phyloP scores from a whole-genome alignment of 164 flowering plant genomes.

The Aristolochia contorta region DNA sequence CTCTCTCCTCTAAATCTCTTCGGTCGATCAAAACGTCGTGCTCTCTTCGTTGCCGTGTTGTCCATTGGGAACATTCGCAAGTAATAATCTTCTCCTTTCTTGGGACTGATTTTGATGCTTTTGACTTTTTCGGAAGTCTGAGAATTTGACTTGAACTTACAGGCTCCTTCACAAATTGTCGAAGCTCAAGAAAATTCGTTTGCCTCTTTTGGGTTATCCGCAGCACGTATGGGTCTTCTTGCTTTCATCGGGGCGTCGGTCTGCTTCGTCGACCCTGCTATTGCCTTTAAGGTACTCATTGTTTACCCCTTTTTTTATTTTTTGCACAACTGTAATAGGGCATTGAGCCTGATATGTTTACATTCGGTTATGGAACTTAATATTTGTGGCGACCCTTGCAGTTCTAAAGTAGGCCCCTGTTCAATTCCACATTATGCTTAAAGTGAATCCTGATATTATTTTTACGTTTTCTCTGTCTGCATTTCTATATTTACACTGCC shows the following conservation, averaged over 20 bases:
- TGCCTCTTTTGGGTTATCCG: conserved; percentile 24
- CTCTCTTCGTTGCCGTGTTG: conserved; percentile 5
- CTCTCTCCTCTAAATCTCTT: conserved; percentile 10
- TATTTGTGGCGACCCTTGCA: no score
- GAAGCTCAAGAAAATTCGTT: conserved; percentile 7
- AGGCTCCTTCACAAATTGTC: background rate
- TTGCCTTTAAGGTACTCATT: conserved; percentile 61
- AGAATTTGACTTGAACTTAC: no score
- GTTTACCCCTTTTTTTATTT: no score
- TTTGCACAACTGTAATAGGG: no score
- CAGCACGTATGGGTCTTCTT: conserved; percentile 37
- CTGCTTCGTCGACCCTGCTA: conserved; percentile 59
- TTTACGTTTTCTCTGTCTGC: no score
- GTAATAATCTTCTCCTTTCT: background rate
- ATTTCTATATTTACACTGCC: no score
- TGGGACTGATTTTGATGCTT: background rate
- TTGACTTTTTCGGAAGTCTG: no score
- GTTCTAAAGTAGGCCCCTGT: no score
- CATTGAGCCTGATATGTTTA: no score
- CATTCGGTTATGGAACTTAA: no score
- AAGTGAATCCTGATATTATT: no score
- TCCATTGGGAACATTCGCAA: conserved; percentile 10
- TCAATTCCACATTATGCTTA: no score
- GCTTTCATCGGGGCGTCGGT: conserved; percentile 65
- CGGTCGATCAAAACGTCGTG: conserved; percentile 9